A percentile compares a stretch with the other conserved stretches of the same genome.
Conservation (phyloP, 495 filamentous ascomycete species). For the Neurospora sp. region DNA sequence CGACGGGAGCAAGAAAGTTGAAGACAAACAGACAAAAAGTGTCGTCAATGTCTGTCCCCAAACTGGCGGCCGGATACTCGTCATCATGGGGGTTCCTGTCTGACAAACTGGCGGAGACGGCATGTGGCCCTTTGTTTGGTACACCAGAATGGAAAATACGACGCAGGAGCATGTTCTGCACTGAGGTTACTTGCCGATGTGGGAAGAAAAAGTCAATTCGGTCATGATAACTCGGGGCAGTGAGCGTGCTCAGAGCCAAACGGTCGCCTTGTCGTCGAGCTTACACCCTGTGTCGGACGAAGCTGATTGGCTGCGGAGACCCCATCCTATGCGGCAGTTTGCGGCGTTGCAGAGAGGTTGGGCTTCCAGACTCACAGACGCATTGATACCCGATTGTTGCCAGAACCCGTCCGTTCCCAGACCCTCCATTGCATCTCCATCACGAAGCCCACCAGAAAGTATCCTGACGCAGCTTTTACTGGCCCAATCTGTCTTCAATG, state of each 20-base stretch:
- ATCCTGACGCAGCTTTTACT: conserved; percentile 6
- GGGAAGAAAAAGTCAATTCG: not conserved
- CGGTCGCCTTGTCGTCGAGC: conserved; percentile 1
- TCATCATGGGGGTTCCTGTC: not conserved
- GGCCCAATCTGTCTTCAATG: conserved; percentile 9
- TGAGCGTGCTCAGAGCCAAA: conserved; percentile 2
- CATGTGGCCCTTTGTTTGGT: not conserved
- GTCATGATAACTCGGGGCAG: not conserved
- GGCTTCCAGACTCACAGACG: conserved; percentile 14
- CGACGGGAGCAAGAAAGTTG: not conserved
- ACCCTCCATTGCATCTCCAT: conserved; percentile 1
- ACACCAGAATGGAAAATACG: not conserved
- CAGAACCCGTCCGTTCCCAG: conserved; percentile 9
- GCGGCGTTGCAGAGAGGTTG: conserved; percentile 9
- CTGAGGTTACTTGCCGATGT: not conserved
- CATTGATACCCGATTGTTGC: conserved; percentile 27
- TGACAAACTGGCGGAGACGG: not conserved
- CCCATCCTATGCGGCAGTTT: conserved; percentile 3
- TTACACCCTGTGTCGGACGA: not conserved
- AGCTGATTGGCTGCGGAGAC: conserved; percentile 17
- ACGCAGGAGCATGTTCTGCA: not conserved
- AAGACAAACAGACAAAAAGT: not conserved
- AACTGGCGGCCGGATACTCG: not conserved
- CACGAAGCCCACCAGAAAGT: not conserved
- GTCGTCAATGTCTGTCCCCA: not conserved